Conservation (phyloP, 2,329 filamentous ascomycete species). For the Pseudogymnoascus verrucosus region DNA sequence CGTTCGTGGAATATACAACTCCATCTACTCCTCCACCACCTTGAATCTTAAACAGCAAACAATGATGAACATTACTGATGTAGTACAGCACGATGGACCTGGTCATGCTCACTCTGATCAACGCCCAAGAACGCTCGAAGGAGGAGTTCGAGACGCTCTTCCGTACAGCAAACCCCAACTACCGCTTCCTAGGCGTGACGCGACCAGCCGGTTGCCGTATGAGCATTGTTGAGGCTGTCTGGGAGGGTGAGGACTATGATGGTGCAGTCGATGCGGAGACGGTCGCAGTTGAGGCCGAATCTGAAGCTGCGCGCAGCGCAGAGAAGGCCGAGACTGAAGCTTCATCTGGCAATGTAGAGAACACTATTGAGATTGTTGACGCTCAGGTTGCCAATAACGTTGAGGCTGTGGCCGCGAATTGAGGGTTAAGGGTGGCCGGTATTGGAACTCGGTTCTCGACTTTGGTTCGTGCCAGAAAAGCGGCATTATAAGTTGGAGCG, state of each 20-base stretch:
- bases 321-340: neutral
- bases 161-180: conserved; percentile 33
- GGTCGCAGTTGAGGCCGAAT: neutral
- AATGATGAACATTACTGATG: neutral
- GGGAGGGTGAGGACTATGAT: conserved; percentile 29
- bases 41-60: neutral
- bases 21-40: neutral
- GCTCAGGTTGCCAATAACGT: neutral
- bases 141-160: conserved; percentile 41
- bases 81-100: conserved; percentile 38
- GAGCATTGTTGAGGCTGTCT: conserved; percentile 42
- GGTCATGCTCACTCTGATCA: conserved; percentile 44
- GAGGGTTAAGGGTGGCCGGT: neutral
- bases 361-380: neutral
- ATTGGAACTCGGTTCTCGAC: neutral
- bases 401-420: neutral
- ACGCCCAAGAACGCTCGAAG: conserved; percentile 43
- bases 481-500: neutral
- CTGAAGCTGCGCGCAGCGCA: neutral
- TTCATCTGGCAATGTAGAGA: neutral
- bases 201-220: conserved; percentile 37
- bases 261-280: neutral
- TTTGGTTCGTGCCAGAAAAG: neutral
- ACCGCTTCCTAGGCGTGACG: conserved; percentile 37
- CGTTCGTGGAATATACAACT: neutral